Percentiles rank a stretch among this genome's conserved stretches.
These are phyloP conservation scores for Umbelopsis sp. DNA, from an alignment of 371 early-diverging fungal species.

Conservation along the genomic window DNA sequence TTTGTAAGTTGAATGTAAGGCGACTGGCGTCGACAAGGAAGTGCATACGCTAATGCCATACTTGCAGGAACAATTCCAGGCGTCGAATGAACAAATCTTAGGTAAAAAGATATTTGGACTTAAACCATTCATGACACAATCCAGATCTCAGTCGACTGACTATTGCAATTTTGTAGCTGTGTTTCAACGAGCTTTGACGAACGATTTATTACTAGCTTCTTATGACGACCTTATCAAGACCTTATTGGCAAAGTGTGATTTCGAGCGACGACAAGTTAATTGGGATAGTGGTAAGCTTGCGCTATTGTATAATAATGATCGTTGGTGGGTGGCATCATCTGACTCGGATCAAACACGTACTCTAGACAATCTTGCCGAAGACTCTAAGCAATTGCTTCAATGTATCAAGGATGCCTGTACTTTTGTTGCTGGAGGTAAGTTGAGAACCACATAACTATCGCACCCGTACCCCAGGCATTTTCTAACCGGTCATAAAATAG, in stretches of 20 bases:
- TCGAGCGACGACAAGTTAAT: constrained; percentile 36
- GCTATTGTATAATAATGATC: neutral
- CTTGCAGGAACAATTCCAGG: constrained; percentile 25
- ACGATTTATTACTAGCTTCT: constrained; percentile 34
- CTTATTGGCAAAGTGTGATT: constrained; percentile 44
- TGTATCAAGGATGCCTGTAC: neutral
- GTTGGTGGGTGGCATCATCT: neutral
- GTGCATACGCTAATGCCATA: neutral
- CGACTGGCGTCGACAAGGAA: neutral
- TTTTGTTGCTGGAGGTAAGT: neutral
- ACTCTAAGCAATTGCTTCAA: neutral
- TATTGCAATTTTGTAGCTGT: constrained; percentile 25
- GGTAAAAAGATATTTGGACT: constrained; percentile 22
- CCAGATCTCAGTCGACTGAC: neutral
- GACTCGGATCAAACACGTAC: neutral
- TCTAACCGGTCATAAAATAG: constrained; percentile 21
- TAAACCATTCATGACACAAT: neutral
- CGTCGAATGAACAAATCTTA: constrained; percentile 24
- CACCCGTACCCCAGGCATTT: too few relatives aligned
- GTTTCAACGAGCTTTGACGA: constrained; percentile 39
- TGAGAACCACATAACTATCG: too few relatives aligned
- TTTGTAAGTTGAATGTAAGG: constrained; percentile 30
- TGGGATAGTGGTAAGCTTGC: constrained; percentile 28
- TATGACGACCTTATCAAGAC: constrained; percentile 49
- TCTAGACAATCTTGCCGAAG: neutral